Conservation (phyloP, 768 basidiomycete genomes). For the Paxillus involutus region DNA sequence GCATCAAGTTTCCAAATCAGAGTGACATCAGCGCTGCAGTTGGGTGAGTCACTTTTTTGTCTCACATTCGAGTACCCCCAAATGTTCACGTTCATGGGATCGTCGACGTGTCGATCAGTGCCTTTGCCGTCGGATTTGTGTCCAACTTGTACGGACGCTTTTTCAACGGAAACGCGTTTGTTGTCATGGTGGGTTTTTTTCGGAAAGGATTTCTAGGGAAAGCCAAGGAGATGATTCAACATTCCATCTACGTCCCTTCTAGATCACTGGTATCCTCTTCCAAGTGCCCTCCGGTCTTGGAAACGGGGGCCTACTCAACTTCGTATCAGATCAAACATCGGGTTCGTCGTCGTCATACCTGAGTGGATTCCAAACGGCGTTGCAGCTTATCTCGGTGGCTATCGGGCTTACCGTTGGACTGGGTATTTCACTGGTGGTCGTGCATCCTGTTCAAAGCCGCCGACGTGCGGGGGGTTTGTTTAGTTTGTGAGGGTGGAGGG, state of each 20-base stretch:
- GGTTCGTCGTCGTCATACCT: conserved; percentile 58
- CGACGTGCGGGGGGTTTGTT: conserved; percentile 61
- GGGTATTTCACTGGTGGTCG: conserved; percentile 65
- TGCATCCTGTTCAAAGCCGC: conserved; percentile 62
- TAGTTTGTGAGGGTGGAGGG: conserved; percentile 42
- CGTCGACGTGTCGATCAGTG: conserved; percentile 34
- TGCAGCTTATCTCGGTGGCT: conserved; percentile 64
- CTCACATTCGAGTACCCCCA: neutral
- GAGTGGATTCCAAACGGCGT: conserved; percentile 71
- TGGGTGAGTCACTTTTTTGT: conserved; percentile 41
- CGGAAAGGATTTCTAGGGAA: neutral
- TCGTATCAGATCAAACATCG: conserved; percentile 53
- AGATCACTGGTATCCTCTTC: conserved; percentile 79
- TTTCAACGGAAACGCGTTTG: conserved; percentile 73
- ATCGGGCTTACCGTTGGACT: conserved; percentile 69
- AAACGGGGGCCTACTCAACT: conserved; percentile 76
- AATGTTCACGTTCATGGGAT: conserved; percentile 7
- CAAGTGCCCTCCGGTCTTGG: conserved; percentile 83
- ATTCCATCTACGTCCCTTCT: neutral
- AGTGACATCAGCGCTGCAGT: conserved; percentile 78
- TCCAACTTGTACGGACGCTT: conserved; percentile 78
- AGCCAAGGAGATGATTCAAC: neutral
- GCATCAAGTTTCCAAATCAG: conserved; percentile 59
- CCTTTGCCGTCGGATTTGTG: conserved; percentile 78
- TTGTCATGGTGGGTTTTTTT: conserved; percentile 62